These are phyloP conservation scores for Enterospora canceri DNA, from an alignment of 371 early-diverging fungal species.

Conservation along the genomic window DNA sequence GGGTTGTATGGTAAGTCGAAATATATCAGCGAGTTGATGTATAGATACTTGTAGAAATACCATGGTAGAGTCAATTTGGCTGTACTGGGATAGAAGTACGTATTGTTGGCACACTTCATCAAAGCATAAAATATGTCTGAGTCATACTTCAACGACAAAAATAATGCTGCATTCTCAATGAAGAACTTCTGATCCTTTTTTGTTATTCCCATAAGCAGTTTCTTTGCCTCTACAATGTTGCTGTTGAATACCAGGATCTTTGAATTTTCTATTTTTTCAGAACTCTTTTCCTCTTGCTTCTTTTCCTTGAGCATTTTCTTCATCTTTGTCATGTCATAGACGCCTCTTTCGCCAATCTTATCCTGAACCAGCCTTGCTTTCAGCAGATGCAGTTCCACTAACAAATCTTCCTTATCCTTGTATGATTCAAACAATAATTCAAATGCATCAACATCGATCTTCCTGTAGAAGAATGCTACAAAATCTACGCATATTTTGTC, in stretches of 20 bases:
- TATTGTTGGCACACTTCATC: not conserved
- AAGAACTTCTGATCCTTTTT: constrained; percentile 16
- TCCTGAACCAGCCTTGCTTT: constrained; percentile 7
- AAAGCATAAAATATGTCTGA: constrained; percentile 9
- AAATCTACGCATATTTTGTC: constrained; percentile 38
- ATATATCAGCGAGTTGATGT: not conserved
- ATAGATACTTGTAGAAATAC: not conserved
- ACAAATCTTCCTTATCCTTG: constrained; percentile 7
- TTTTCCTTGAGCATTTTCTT: not conserved
- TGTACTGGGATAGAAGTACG: not conserved
- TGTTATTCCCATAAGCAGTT: constrained; percentile 10
- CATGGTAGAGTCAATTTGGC: not conserved
- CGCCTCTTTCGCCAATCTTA: not conserved
- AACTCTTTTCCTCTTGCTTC: not conserved
- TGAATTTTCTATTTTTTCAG: not conserved
- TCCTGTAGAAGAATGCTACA: constrained; percentile 21
- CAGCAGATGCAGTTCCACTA: constrained; percentile 33
- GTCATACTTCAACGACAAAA: constrained; percentile 15
- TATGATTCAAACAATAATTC: constrained; percentile 23
- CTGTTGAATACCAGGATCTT: not conserved
- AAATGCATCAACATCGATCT: constrained; percentile 11
- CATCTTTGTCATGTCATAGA: not conserved
- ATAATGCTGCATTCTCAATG: constrained; percentile 30
- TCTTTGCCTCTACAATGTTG: not conserved
- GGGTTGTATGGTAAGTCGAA: not conserved